These are phyloP conservation scores for Zygotorulaspora chibaensis DNA, from an alignment of 805 yeast genomes.

Conservation along the genomic window DNA sequence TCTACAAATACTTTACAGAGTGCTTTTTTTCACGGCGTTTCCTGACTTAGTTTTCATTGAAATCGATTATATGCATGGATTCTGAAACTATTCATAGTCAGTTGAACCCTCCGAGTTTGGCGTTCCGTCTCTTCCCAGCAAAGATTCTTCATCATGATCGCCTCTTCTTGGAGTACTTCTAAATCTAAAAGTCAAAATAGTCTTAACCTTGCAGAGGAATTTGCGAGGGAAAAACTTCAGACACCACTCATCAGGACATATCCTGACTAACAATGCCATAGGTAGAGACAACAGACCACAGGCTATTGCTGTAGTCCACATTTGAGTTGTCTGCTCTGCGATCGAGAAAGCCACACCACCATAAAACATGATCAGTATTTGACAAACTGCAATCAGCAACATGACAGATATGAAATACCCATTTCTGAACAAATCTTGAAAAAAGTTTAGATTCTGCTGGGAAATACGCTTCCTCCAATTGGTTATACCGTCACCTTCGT, in stretches of 20 bases:
- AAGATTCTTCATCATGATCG: conserved; percentile 29
- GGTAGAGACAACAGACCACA: conserved; percentile 83
- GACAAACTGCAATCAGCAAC: conserved; percentile 72
- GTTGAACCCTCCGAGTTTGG: conserved; percentile 9
- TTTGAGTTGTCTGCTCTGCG: conserved; percentile 69
- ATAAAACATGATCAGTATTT: conserved; percentile 86
- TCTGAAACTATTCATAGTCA: background rate
- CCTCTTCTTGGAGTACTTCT: conserved; percentile 12
- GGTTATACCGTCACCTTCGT: conserved; percentile 71
- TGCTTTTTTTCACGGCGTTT: background rate
- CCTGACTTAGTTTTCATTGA: background rate
- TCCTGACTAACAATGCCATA: conserved; percentile 68
- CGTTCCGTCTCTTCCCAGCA: conserved; percentile 16
- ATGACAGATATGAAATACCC: conserved; percentile 75
- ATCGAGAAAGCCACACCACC: conserved; percentile 96
- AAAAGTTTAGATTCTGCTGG: conserved; percentile 68
- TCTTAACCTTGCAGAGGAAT: conserved; percentile 12
- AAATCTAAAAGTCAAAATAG: conserved; percentile 27
- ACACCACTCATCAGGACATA: conserved; percentile 78
- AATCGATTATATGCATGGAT: background rate
- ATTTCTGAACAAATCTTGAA: conserved; percentile 76
- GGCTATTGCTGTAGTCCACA: conserved; percentile 86
- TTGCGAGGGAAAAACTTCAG: conserved; percentile 49
- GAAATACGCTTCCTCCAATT: conserved; percentile 56
- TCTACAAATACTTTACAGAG: background rate